Percentiles rank a stretch among this genome's conserved stretches.
These are phyloP conservation scores for Fragaria nilgerrensis DNA, from an alignment of 306 rosid species.

Conservation along the genomic window DNA sequence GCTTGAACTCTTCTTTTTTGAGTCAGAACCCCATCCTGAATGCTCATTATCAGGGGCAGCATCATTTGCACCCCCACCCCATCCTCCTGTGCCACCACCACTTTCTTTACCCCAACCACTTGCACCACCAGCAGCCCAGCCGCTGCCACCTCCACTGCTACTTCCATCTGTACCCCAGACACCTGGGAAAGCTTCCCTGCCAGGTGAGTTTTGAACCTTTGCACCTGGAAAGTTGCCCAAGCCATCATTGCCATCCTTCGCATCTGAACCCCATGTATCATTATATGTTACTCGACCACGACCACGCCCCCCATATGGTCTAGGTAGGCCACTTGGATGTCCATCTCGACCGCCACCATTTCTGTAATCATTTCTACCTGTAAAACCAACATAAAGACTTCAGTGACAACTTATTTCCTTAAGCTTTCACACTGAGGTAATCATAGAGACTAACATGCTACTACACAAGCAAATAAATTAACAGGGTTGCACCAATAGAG, in stretches of 20 bases:
- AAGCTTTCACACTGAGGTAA: neutral
- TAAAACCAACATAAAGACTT: constrained; percentile 9
- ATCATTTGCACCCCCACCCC: constrained; percentile 32
- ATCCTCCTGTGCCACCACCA: constrained; percentile 34
- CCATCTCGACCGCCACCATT: constrained; percentile 58
- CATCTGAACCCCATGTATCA: constrained; percentile 60
- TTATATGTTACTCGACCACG: constrained; percentile 73
- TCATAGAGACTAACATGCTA: neutral
- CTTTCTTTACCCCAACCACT: constrained; percentile 31
- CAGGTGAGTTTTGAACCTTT: constrained; percentile 77
- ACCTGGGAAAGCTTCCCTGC: constrained; percentile 89
- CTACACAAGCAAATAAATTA: neutral
- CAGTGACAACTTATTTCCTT: neutral
- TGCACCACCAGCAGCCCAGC: constrained; percentile 22
- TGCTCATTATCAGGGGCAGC: constrained; percentile 34
- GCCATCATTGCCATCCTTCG: constrained; percentile 66
- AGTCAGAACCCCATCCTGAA: constrained; percentile 50
- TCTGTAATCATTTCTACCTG: constrained; percentile 64
- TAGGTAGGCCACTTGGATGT: constrained; percentile 92
- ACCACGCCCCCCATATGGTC: constrained; percentile 63
- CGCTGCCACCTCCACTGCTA: constrained; percentile 27
- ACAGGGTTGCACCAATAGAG: neutral
- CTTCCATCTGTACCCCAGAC: constrained; percentile 60
- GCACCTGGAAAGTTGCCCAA: constrained; percentile 73
- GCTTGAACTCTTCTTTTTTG: constrained; percentile 25